These are phyloP conservation scores for Aureobasidium sp. DNA, from an alignment of 2,329 filamentous ascomycete species.

Conservation along the genomic window DNA sequence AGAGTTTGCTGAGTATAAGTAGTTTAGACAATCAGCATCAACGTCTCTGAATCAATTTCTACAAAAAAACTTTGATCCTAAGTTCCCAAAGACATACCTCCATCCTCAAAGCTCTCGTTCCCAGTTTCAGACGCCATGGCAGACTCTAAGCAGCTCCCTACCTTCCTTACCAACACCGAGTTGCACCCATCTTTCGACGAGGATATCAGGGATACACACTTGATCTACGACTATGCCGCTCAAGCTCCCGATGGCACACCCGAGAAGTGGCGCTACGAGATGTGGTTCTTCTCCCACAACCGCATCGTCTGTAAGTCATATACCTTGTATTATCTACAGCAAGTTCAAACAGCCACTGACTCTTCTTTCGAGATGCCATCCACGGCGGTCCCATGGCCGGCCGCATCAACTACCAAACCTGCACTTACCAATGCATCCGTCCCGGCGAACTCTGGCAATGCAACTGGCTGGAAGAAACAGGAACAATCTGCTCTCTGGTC, in stretches of 20 bases:
- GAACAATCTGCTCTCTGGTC: slow-evolving; percentile 49
- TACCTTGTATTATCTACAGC: background rate
- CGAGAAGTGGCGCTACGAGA: slow-evolving; percentile 55
- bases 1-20: background rate
- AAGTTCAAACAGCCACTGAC: background rate
- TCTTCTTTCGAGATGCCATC: slow-evolving; percentile 40
- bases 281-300: slow-evolving; percentile 52
- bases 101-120: background rate
- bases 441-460: slow-evolving; percentile 54
- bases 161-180: slow-evolving; percentile 25
- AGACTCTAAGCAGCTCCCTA: background rate
- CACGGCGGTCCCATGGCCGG: slow-evolving; percentile 55
- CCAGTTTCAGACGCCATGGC: background rate
- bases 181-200: slow-evolving; percentile 35
- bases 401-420: slow-evolving; percentile 47
- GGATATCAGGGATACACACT: slow-evolving; percentile 48
- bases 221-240: slow-evolving; percentile 52
- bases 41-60: too few relatives aligned
- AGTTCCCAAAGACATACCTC: background rate
- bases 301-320: slow-evolving; percentile 32
- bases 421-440: slow-evolving; percentile 51
- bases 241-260: slow-evolving; percentile 40
- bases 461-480: slow-evolving; percentile 56
- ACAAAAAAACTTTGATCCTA: too few relatives aligned
- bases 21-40: background rate